These are phyloP conservation scores for Fusarium udum DNA, from an alignment of 2,329 filamentous ascomycete species.

Conservation along the genomic window DNA sequence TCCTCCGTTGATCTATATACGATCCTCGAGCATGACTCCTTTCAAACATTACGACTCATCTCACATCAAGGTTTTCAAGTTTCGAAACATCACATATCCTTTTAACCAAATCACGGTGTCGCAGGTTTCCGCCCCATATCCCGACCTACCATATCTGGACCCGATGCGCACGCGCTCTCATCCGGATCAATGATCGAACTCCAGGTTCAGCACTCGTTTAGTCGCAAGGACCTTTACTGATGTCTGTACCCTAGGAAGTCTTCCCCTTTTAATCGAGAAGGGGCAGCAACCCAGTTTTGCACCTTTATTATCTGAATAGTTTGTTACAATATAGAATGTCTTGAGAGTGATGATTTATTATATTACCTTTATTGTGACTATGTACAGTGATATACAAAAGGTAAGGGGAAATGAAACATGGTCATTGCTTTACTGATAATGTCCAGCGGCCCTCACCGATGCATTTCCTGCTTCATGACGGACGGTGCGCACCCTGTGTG, in stretches of 20 bases:
- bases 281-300: slow-evolving; percentile 33
- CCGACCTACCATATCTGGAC: slow-evolving; percentile 25
- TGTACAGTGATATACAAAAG: neutral
- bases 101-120: slow-evolving; percentile 43
- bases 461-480: neutral
- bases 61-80: slow-evolving; percentile 36
- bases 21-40: slow-evolving; percentile 13
- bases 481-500: neutral
- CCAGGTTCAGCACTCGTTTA: slow-evolving; percentile 44
- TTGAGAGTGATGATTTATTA: slow-evolving; percentile 6
- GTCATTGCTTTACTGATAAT: slow-evolving; percentile 9
- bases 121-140: slow-evolving; percentile 35
- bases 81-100: slow-evolving; percentile 27
- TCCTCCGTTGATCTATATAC: slow-evolving; percentile 5
- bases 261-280: slow-evolving; percentile 27
- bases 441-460: neutral
- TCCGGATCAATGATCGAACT: slow-evolving; percentile 30
- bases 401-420: neutral
- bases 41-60: slow-evolving; percentile 21
- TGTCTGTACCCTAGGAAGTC: slow-evolving; percentile 46
- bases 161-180: slow-evolving; percentile 16
- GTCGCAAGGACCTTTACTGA: slow-evolving; percentile 43
- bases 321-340: slow-evolving; percentile 35
- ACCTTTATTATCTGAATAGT: slow-evolving; percentile 33
- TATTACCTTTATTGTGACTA: slow-evolving; percentile 7